Percentiles rank a stretch among this genome's conserved stretches.
Conservation (phyloP, 2,329 filamentous ascomycete species). For the Seiridium unicorne region DNA sequence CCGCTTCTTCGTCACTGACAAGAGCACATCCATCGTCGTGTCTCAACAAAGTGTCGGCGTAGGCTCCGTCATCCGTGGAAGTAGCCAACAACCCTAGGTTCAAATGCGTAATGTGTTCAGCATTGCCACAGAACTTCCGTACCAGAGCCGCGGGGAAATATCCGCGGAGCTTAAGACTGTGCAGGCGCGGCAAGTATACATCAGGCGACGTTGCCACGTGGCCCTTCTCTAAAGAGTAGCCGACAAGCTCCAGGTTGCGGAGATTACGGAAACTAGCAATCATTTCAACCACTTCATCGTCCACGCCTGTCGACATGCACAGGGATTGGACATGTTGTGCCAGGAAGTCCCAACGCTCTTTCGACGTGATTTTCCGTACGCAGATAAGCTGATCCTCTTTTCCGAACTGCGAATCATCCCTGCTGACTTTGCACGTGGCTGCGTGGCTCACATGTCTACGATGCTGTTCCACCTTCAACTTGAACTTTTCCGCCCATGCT, state of each 20-base stretch:
- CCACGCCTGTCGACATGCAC: conserved; percentile 8
- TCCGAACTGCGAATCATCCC: background rate
- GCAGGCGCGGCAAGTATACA: background rate
- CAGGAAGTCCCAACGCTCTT: conserved; percentile 1
- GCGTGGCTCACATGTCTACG: background rate
- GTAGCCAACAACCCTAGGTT: conserved; percentile 3
- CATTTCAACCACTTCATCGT: background rate
- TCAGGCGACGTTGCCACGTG: background rate
- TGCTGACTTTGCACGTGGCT: background rate
- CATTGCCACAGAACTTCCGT: conserved; percentile 3
- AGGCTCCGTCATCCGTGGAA: background rate
- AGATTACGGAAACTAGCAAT: conserved; percentile 1
- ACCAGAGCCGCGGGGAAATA: conserved; percentile 7
- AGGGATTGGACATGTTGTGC: conserved; percentile 4
- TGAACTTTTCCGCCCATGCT: background rate
- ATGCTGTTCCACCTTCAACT: background rate
- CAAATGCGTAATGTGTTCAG: background rate
- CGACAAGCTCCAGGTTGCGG: conserved; percentile 4
- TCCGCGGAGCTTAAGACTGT: conserved; percentile 8
- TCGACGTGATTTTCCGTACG: background rate
- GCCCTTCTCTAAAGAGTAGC: background rate
- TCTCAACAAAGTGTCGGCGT: background rate
- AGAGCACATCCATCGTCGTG: background rate
- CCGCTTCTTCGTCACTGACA: background rate
- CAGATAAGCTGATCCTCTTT: background rate